These are phyloP conservation scores for Wickerhamomyces subpelliculosus DNA, from an alignment of 805 yeast genomes.

Conservation along the genomic window DNA sequence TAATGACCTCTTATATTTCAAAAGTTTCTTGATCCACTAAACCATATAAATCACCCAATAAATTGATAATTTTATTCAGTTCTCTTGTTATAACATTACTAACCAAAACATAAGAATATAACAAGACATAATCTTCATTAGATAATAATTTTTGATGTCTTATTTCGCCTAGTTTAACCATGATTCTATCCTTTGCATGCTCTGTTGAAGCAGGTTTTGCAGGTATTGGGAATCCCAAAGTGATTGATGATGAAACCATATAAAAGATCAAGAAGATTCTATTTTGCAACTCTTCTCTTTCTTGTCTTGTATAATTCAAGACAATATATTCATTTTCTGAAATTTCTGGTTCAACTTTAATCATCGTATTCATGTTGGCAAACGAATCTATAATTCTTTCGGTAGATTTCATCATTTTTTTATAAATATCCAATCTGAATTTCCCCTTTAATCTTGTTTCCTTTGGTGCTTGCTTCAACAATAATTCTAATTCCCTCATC, in stretches of 20 bases:
- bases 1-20: slow-evolving; percentile 8
- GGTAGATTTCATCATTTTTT: slow-evolving; percentile 44
- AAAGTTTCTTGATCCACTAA: slow-evolving; percentile 37
- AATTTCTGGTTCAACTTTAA: slow-evolving; percentile 52
- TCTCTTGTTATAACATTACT: slow-evolving; percentile 62
- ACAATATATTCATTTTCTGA: slow-evolving; percentile 48
- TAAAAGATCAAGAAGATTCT: slow-evolving; percentile 71
- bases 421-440: slow-evolving; percentile 51
- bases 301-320: slow-evolving; percentile 44
- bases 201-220: slow-evolving; percentile 71
- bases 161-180: slow-evolving; percentile 56
- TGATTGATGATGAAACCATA: slow-evolving; percentile 70
- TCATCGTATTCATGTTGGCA: slow-evolving; percentile 65
- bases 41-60: slow-evolving; percentile 57
- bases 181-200: slow-evolving; percentile 63
- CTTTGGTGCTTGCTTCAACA: slow-evolving; percentile 64
- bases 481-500: slow-evolving; percentile 50
- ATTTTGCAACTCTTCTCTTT: slow-evolving; percentile 63
- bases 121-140: slow-evolving; percentile 70
- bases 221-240: slow-evolving; percentile 72
- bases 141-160: slow-evolving; percentile 35
- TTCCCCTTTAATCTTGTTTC: slow-evolving; percentile 72
- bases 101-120: slow-evolving; percentile 70
- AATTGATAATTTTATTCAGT: slow-evolving; percentile 47
- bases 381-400: slow-evolving; percentile 65